Base-by-base conservation (phyloP, 1,284 basidiomycete genomes). In the Malassezia psittaci region DNA sequence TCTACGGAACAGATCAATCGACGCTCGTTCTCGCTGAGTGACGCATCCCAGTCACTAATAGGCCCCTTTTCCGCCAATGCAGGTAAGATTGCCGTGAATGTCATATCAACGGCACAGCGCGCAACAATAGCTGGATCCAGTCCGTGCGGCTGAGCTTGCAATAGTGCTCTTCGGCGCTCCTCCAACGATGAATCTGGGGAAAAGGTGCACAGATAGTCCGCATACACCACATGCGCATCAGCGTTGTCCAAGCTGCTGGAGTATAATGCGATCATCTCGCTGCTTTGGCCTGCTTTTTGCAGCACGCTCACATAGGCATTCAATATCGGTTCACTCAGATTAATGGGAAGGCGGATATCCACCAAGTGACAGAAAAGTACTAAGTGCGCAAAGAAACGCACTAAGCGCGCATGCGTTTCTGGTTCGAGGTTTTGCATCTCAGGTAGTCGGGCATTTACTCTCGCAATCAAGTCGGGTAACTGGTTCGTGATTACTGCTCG, bases 341-440 rank as follows among this genome's bases (percentile, higher is more conserved):
- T 83, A 11, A 83, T 62, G 5, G 64, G 60, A 38, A 68, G 52
- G 6, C 62, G 57, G 33, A 62, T 51, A 55, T 86, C 83, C 41
- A 96, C 85, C 75, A 90, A 81, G 52, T 86, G 84, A 1, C 96
- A 79, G 75, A 86, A 90, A 16, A 98, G 83, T 60, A 89, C 88
- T n/a, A 96, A 78, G 68, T 98, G 93, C 0, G 90, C 85, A 70
- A 94, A 96, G 79, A 99, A 98, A 21, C 91, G 87, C 24, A 81
- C 64, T 16, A 81, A 68, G 11, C 79, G 78, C 10, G 70, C 72
- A 48, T 67, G 68, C 13, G 48, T 41, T 37, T 57, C 47, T 33
- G 67, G 64, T 29, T 60, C 61, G 19, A 67, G 36, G 10, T 56
- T 48, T 21, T 63, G 57, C 66, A 71, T 65, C 29, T 68, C 63